Evolutionary conservation across 1,139 yeast species (phyloP), one percentile per base, ranked within the genome.

Genomic region (Yamadazyma epiphylla): DNA sequence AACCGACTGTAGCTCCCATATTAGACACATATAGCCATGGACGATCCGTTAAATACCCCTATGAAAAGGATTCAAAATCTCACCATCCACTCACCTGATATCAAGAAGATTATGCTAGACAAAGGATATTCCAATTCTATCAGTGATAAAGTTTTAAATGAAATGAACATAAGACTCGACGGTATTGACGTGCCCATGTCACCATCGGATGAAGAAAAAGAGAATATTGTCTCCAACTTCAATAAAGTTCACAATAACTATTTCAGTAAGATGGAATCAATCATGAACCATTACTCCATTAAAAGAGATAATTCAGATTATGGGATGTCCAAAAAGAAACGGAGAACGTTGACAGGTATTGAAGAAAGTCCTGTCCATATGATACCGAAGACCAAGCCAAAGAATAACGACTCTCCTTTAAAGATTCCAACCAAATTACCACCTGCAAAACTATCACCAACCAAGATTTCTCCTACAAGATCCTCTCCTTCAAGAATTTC

Each of bases 111-210:
- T 25, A 67, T 67, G 73, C 42, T 58, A 11, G 52, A 54, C 17
- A 60, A 55, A 36, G 74, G 74, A 5, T 68, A 64, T 43, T 63
- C 70, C 5, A 58, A 60, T 37, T 59, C 56, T 27, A 45, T 68
- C 26, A 63, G 71, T 31, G 56, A 55, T 35, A 64, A 62, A 27
- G 73, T 68, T 8, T 46, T 68, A 22, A 48, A 50, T n/a, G 73
- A 68, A 37, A 51, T 68, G 41, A 64, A 65, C 59, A 19, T 51
- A 57, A 24, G 43, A 41, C 23, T 43, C 31, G 28, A 42, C 42
- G 30, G 45, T 31, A 30, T 46, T 43, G 23, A 31, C 37, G 40
- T 3, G 30, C 37, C 3, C 7, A 17, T 17, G 20, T 7, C 7
- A 17, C 9, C 7, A 7, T 7, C 10, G 10, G 20, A 17, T 17